Evolutionary conservation across 140 eudicot genomes (phyloP), one percentile per base, ranked within the genome.

Genomic region (Erigeron philadelphicus): DNA sequence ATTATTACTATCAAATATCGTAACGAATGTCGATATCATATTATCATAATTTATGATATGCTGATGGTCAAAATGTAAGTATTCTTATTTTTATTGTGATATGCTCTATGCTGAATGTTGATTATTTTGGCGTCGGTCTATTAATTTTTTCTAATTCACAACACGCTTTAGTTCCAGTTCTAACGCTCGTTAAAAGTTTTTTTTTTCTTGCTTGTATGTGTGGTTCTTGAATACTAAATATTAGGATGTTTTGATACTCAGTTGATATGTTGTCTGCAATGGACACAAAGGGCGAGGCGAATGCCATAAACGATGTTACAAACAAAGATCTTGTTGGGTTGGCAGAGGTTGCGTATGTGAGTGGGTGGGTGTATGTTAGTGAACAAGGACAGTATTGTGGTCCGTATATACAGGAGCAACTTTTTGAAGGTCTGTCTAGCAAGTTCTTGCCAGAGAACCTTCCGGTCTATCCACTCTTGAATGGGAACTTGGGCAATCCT

Each of bases 311-410:
- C 58, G 82, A 64, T 57, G 70, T 55, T 23, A 59, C 56, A 13
- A 68, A 54, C 23, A 70, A 79, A 54, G 68, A 67, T 44, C 55
- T 64, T 25, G 55, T 61, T 21, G 79, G 54, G 47, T 78, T 73
- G 76, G 64, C 71, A 6, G 66, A 77, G n/a, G 58, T 75, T 40
- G 74, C 73, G n/a, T 83, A 66, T 67, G 98, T 83, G 67, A 79
- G 74, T 62, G 96, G 96, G 52, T 92, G 98, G 98, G 88, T 92
- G 96, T 92, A 92, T 63, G 74, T 86, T 17, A 92, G 85, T 81
- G 93, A 89, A 75, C 82, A 79, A 57, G 95, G 95, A 23, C 88
- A 86, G 64, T 82, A 88, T 87, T 88, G 96, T 44, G 98, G 98
- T 2, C 98, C 98, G n/a, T 92, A 92, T 64, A 81, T 88, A 15